These are phyloP conservation scores for Senna siamea DNA, from an alignment of 306 rosid species.

Conservation along the genomic window DNA sequence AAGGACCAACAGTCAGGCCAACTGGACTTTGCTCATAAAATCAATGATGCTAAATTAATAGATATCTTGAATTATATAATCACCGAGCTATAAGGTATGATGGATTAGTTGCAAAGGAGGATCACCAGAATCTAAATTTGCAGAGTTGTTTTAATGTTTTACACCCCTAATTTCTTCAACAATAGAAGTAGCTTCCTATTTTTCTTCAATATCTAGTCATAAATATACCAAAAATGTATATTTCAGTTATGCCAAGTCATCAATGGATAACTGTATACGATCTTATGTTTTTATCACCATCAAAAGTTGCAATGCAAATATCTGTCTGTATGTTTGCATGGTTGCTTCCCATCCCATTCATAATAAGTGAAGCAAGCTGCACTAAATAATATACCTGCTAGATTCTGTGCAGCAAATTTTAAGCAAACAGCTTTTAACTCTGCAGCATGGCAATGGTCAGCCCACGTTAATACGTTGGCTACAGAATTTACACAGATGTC, in stretches of 20 bases:
- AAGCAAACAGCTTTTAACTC: slow-evolving; percentile 69
- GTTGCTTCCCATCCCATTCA: background rate
- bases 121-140: background rate
- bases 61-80: background rate
- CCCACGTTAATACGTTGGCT: slow-evolving; percentile 61
- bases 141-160: background rate
- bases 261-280: too few species aligned
- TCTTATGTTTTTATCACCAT: background rate
- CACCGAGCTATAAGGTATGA: background rate
- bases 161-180: background rate
- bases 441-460: slow-evolving; percentile 59
- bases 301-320: background rate
- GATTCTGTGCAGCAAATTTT: slow-evolving; percentile 69
- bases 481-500: slow-evolving; percentile 66
- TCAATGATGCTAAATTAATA: too few species aligned
- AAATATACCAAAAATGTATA: background rate
- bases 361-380: background rate
- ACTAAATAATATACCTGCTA: slow-evolving; percentile 54
- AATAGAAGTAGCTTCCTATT: background rate
- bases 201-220: background rate
- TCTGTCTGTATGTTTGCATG: background rate
- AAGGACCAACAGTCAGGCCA: too few species aligned
- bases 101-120: background rate
- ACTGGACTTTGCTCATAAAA: background rate
- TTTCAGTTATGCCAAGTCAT: too few species aligned